phyloP scores from a whole-genome alignment of 2,329 filamentous ascomycete species.

The Boeremia exigua region DNA sequence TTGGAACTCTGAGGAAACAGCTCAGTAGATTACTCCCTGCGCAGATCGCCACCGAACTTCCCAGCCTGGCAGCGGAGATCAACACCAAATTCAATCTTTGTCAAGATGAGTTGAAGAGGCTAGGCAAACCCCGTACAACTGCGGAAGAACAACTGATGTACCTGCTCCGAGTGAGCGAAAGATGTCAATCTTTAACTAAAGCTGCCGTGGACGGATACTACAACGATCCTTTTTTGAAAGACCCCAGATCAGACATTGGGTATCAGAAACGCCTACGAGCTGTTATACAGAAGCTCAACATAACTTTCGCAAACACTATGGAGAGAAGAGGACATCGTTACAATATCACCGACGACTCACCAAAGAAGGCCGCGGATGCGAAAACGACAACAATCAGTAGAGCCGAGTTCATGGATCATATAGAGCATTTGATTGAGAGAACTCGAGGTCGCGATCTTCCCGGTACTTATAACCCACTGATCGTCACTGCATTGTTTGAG shows the following conservation, averaged over 20 bases:
- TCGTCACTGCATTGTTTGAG: no score
- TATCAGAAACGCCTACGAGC: constrained; percentile 24
- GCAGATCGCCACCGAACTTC: constrained; percentile 41
- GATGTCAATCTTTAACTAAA: constrained; percentile 27
- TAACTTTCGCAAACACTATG: constrained; percentile 31
- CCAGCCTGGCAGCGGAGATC: constrained; percentile 28
- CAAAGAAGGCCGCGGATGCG: constrained; percentile 30
- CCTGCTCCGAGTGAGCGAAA: constrained; percentile 28
- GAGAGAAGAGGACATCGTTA: constrained; percentile 25
- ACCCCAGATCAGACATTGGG: background rate
- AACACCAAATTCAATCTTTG: constrained; percentile 22
- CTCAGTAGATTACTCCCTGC: constrained; percentile 40
- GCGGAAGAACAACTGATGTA: constrained; percentile 28
- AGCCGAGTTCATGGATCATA: background rate
- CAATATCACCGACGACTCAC: constrained; percentile 12
- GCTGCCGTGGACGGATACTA: constrained; percentile 33
- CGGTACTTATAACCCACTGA: constrained; percentile 65
- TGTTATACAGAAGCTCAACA: constrained; percentile 27
- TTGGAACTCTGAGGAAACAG: constrained; percentile 34
- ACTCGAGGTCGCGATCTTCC: constrained; percentile 63
- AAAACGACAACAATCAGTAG: background rate
- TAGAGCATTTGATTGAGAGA: background rate
- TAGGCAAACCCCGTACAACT: constrained; percentile 29
- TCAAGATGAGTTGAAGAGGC: constrained; percentile 17
- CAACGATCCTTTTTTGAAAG: constrained; percentile 32